Evolutionary conservation across 345 rosid genomes (phyloP).

Genomic region (Salix caprea): DNA sequence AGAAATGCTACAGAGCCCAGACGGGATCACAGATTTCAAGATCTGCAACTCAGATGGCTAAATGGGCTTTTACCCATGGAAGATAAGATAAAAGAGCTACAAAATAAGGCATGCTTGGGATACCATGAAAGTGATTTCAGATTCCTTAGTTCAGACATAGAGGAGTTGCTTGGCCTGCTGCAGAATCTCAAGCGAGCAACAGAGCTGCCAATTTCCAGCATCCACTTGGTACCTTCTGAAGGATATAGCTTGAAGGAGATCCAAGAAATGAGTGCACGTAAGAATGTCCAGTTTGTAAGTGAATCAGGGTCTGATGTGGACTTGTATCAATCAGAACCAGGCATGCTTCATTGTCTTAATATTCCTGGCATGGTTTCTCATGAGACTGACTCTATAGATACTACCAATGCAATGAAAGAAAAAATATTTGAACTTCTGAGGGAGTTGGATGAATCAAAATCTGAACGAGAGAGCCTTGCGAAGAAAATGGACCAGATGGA

Average conservation of each 20-base stretch:
- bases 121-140: slow-evolving; percentile 60
- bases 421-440: slow-evolving; percentile 79
- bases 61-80: slow-evolving; percentile 67
- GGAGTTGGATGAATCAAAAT: slow-evolving; percentile 84
- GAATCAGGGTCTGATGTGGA: slow-evolving; percentile 57
- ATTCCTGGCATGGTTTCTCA: slow-evolving; percentile 56
- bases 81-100: slow-evolving; percentile 66
- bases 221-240: slow-evolving; percentile 38
- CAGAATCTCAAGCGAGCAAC: slow-evolving; percentile 70
- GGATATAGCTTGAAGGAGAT: slow-evolving; percentile 27
- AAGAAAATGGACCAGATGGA: slow-evolving; percentile 99
- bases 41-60: slow-evolving; percentile 50
- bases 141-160: slow-evolving; percentile 58
- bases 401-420: slow-evolving; percentile 56
- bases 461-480: slow-evolving; percentile 74
- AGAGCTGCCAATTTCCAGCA: slow-evolving; percentile 39
- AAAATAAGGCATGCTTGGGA: slow-evolving; percentile 61
- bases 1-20: slow-evolving; percentile 33
- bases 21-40: slow-evolving; percentile 39
- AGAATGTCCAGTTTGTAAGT: slow-evolving; percentile 38
- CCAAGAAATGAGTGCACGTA: slow-evolving; percentile 37
- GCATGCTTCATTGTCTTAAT: slow-evolving; percentile 64
- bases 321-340: slow-evolving; percentile 64
- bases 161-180: slow-evolving; percentile 50
- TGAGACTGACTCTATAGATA: slow-evolving; percentile 50